These are phyloP conservation scores for Phytophthora palmivora DNA, from an alignment of 352 stramenopile species.

Conservation along the genomic window DNA sequence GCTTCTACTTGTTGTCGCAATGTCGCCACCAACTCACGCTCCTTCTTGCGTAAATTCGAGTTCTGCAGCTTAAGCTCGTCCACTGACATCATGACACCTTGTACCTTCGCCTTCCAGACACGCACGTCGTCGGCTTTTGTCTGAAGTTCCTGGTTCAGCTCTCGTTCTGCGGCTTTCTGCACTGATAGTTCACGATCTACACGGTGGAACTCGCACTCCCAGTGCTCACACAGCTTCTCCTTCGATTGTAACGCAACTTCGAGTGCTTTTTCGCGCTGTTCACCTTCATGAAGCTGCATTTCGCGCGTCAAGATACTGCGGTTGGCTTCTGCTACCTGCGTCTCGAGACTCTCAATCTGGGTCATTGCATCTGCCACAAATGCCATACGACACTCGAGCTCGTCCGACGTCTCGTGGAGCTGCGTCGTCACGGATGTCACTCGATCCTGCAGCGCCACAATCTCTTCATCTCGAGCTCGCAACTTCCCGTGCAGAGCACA, in stretches of 20 bases:
- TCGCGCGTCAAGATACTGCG: slow-evolving; percentile 62
- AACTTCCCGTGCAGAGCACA: slow-evolving; percentile 39
- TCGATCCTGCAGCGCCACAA: slow-evolving; percentile 42
- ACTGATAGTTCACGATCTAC: slow-evolving; percentile 37
- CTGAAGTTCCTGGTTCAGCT: slow-evolving; percentile 20
- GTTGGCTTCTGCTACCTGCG: slow-evolving; percentile 50
- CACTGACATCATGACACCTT: slow-evolving; percentile 35
- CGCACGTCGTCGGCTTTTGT: slow-evolving; percentile 39
- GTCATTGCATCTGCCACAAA: slow-evolving; percentile 59
- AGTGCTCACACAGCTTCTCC: slow-evolving; percentile 57
- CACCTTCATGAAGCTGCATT: slow-evolving; percentile 65
- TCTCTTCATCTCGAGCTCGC: slow-evolving; percentile 43
- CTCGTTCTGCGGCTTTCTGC: slow-evolving; percentile 21
- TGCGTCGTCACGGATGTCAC: slow-evolving; percentile 47
- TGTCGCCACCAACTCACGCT: slow-evolving; percentile 24
- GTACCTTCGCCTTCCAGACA: slow-evolving; percentile 56
- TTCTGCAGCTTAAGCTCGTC: slow-evolving; percentile 48
- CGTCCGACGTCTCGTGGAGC: slow-evolving; percentile 61
- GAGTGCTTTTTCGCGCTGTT: slow-evolving; percentile 43
- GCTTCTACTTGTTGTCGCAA: slow-evolving; percentile 36
- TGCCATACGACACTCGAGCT: slow-evolving; percentile 59
- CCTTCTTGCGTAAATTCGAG: slow-evolving; percentile 31
- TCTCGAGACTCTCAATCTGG: slow-evolving; percentile 51
- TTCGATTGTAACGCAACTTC: slow-evolving; percentile 39
- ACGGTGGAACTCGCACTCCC: slow-evolving; percentile 53